Conservation (phyloP, 495 filamentous ascomycete genomes). For the Lophiotrema nucula region DNA sequence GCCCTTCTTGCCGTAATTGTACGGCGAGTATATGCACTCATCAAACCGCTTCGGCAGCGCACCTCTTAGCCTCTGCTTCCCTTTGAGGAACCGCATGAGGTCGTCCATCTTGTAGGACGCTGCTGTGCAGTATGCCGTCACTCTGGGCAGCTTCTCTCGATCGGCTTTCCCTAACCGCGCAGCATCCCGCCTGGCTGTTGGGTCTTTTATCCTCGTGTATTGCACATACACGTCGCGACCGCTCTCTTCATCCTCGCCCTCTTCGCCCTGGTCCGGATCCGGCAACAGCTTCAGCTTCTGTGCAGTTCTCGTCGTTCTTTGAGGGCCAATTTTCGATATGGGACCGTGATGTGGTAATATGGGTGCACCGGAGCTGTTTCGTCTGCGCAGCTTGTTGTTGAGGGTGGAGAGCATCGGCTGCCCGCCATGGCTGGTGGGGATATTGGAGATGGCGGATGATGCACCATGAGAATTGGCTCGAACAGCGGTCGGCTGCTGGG, state of each 20-base stretch:
- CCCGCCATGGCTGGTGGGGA: constrained; percentile 46
- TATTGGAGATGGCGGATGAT: constrained; percentile 20
- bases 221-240: constrained; percentile 96
- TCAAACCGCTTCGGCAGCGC: constrained; percentile 88
- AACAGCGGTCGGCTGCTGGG: constrained; percentile 43
- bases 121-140: constrained; percentile 95
- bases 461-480: constrained; percentile 39
- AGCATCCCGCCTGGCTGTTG: constrained; percentile 87
- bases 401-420: constrained; percentile 70
- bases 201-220: constrained; percentile 92
- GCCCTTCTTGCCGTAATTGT: constrained; percentile 57
- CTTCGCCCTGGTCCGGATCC: constrained; percentile 78
- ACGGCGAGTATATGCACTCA: constrained; percentile 95
- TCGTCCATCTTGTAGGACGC: constrained; percentile 84
- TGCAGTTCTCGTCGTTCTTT: constrained; percentile 88
- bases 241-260: constrained; percentile 77
- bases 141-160: constrained; percentile 77
- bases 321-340: constrained; percentile 81
- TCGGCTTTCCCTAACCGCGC: constrained; percentile 92
- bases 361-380: constrained; percentile 77
- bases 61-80: constrained; percentile 67
- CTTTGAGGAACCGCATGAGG: constrained; percentile 85
- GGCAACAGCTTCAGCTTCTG: constrained; percentile 96
- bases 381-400: constrained; percentile 80
- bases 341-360: constrained; percentile 47